Base-by-base conservation (phyloP, 495 filamentous ascomycete genomes). In the Filosporella fistucella region DNA sequence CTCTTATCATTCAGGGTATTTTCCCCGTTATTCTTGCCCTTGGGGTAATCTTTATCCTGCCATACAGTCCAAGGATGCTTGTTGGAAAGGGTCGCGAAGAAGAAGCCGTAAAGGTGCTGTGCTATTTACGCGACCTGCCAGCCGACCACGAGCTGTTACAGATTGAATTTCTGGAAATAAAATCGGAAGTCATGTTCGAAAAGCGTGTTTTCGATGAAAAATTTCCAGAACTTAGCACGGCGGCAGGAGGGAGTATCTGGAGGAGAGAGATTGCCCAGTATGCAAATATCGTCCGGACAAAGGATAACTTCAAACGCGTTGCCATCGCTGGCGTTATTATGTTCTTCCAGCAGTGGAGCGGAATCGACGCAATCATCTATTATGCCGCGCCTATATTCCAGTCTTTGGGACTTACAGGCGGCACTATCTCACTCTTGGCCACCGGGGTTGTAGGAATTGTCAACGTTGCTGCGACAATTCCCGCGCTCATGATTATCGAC, bases 81-180 rank as follows among this genome's bases (percentile, higher is more conserved):
- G 64, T 81, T 22, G 63, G 67, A 28, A 58, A 67, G 28, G 70
- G 70, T 7, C 65, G 66, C 22, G 51, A 67, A 12, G 74, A 74
- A 4, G 63, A 77, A 37, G 78, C 75, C 12, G 57, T 62, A 36
- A 65, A 62, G 45, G 55, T 71, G 1, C 65, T 80, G 30, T 11
- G 84, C 2, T 70, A 50, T 44, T 76, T 94, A 6, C 82, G 88
- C 7, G 70, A 71, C 6, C 68, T 83, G 2, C 40, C 71, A 1
- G 45, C 64, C n/a, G 75, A 85, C 48, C 73, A 82, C 54, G 77
- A 82, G 33, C 65, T 78, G 0, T 74, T 91, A 28, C 70, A 81
- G 50, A 72, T 84, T 24, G 88, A 90, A 55, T 88, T 81, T 59
- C 71, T 86, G 20, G 88, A 91, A 58, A 89, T 94, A 63, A 82